Evolutionary conservation across 2,329 filamentous ascomycete species (phyloP).

Genomic region (Westerdykella aurantiaca): DNA sequence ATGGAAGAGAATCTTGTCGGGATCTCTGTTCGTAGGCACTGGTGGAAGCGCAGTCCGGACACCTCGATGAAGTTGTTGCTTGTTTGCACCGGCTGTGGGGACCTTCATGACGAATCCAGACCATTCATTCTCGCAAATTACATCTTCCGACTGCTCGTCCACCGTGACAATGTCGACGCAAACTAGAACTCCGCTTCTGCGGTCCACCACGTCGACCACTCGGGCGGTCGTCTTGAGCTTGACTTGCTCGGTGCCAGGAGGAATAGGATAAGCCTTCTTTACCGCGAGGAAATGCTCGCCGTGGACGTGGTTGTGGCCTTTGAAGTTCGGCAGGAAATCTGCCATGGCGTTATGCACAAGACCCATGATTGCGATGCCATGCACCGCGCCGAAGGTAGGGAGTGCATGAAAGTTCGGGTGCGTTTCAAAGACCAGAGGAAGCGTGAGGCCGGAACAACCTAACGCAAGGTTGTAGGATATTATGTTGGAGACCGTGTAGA

Average conservation of each 20-base stretch:
- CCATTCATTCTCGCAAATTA: slow-evolving; percentile 11
- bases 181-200: slow-evolving; percentile 5
- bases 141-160: slow-evolving; percentile 1
- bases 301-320: slow-evolving; percentile 10
- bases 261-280: slow-evolving; percentile 7
- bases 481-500: too few species aligned
- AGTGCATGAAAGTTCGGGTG: slow-evolving; percentile 8
- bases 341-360: slow-evolving; percentile 7
- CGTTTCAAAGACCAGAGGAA: slow-evolving; percentile 8
- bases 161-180: slow-evolving; percentile 8
- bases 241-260: background rate
- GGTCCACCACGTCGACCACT: slow-evolving; percentile 7
- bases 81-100: background rate
- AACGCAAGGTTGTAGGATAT: slow-evolving; percentile 14
- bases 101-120: slow-evolving; percentile 8
- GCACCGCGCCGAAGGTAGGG: slow-evolving; percentile 9
- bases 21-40: too few species aligned
- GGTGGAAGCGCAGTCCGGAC: too few species aligned
- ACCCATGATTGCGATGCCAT: slow-evolving; percentile 9
- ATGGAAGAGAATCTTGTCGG: too few species aligned
- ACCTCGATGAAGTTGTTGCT: too few species aligned
- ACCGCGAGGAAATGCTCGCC: slow-evolving; percentile 9
- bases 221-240: slow-evolving; percentile 6
- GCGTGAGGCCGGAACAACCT: slow-evolving; percentile 5
- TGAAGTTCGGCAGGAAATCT: slow-evolving; percentile 9